Evolutionary conservation across 805 yeast genomes (phyloP).

Genomic region (Schwanniomyces polymorphus): DNA sequence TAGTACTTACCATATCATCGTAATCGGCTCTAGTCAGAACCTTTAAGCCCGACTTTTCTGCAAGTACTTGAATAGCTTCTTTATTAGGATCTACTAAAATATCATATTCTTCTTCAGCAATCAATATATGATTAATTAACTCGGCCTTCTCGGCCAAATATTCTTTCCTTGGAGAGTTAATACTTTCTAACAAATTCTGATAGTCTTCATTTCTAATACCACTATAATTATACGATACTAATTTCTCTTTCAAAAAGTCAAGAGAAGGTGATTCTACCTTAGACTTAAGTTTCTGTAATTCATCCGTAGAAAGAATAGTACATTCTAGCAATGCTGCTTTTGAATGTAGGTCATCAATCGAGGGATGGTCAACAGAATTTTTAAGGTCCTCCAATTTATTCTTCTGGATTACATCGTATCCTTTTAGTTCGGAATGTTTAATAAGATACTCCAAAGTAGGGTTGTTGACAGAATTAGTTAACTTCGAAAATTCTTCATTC

Average conservation of each 20-base stretch:
- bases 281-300: conserved; percentile 5
- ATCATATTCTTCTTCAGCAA: conserved; percentile 9
- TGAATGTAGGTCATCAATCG: conserved; percentile 18
- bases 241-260: conserved; percentile 1
- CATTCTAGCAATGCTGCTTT: conserved; percentile 17
- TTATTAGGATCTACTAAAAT: conserved; percentile 7
- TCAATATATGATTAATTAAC: conserved; percentile 7
- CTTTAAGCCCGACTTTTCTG: conserved; percentile 13
- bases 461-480: conserved; percentile 7
- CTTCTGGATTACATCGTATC: conserved; percentile 15
- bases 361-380: conserved; percentile 20
- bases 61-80: conserved; percentile 15
- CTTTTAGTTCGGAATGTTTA: conserved; percentile 17
- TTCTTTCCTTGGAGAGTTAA: conserved; percentile 19
- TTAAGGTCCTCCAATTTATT: conserved; percentile 11
- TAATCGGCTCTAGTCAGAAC: conserved; percentile 10
- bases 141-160: conserved; percentile 21
- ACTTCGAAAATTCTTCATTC: conserved; percentile 13
- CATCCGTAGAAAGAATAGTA: conserved; percentile 3
- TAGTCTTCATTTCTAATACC: conserved; percentile 11
- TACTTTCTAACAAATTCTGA: conserved; percentile 4
- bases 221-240: conserved; percentile 16
- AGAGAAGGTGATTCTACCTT: conserved; percentile 11
- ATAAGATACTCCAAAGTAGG: conserved; percentile 31
- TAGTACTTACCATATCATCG: conserved; percentile 6